Evolutionary conservation across 1,284 basidiomycete species (phyloP), one percentile per base, ranked within the genome.

Genomic region (Ganoderma multipileum): DNA sequence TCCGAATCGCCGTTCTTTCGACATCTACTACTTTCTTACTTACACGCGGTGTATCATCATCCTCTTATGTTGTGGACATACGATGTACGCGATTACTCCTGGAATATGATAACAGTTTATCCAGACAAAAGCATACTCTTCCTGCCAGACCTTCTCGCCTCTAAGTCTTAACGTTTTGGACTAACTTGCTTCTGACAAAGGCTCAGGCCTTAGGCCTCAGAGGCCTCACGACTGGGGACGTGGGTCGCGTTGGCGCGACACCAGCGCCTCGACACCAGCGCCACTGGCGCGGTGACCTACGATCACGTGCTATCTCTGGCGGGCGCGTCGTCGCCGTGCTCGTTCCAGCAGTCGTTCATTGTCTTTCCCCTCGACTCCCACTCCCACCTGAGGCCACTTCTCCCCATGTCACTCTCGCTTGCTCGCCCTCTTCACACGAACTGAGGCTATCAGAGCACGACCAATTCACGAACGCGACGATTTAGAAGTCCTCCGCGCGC

Each of bases 241-340:
- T n/a, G n/a, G n/a, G n/a, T n/a, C n/a, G n/a, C n/a, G n/a, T n/a
- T n/a, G n/a, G n/a, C n/a, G n/a, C n/a, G n/a, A n/a, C n/a, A n/a
- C n/a, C n/a, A n/a, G n/a, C n/a, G n/a, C n/a, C n/a, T n/a, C n/a
- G n/a, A n/a, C n/a, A n/a, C n/a, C n/a, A n/a, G n/a, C n/a, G n/a
- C n/a, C n/a, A n/a, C n/a, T 54, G 4, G 50, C 33, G n/a, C 4
- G 33, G 57, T 57, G 63, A n/a, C 65, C 42, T 65, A 68, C 68
- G 68, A 39, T 72, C 71, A 72, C 71, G 71, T 72, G 71, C 44
- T 5, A 5, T 16, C 30, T 23, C 50, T 60, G 11, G 66, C 38
- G 41, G 65, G 68, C 68, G 68, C 68, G 71, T 64, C 66, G 58
- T 41, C 63, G 61, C 14, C 16, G n/a, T 33, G 64, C 55, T 41